Base-by-base conservation (phyloP, 495 filamentous ascomycete species). In the Parathielavia hyrcaniae region DNA sequence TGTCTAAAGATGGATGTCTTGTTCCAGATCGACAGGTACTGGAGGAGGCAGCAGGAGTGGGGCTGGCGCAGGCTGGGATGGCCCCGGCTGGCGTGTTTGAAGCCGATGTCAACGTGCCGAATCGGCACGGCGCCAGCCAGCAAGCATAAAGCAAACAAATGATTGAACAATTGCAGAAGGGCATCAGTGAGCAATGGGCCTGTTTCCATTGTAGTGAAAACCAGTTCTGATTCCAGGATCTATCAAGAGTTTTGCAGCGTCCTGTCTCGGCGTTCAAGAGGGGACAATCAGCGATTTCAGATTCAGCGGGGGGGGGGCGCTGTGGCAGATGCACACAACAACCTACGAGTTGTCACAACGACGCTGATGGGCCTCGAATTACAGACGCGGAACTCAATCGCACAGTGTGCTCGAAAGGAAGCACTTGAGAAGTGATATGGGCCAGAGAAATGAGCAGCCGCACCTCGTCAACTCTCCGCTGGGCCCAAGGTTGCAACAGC, bases 51-150 rank as follows among this genome's bases (percentile, higher is more conserved):
- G 47, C 47, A 35, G 45, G 45, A 32, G 26, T 34, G 50, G 50
- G 50, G 20, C 50, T 17, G 50, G 38, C 1, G 48, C 16, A 32
- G 50, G 50, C 50, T 53, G 50, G 50, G 43, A 53, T 19, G 38
- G 22, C 50, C 38, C 38, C 38, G 50, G 50, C 50, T 53, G 50
- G 50, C 7, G 14, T 40, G 14, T 36, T 30, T 19, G 32, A 5
- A 20, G 17, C 9, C 16, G 34, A 4, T 40, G 9, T 35, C 26
- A 30, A 30, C 6, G 26, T 30, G n/a, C n/a, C 32, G 32, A 22
- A 9, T 53, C 19, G 17, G 36, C 6, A 34, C 14, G 50, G 38
- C 38, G 39, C 22, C 19, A 40, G 16, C 32, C 32, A 45, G 16
- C 40, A 22, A 20, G 7, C 20, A 10, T 7, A 22, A 45, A n/a